Base-by-base conservation (phyloP, 2,329 filamentous ascomycete species). In the Zopfia rhizophila region DNA sequence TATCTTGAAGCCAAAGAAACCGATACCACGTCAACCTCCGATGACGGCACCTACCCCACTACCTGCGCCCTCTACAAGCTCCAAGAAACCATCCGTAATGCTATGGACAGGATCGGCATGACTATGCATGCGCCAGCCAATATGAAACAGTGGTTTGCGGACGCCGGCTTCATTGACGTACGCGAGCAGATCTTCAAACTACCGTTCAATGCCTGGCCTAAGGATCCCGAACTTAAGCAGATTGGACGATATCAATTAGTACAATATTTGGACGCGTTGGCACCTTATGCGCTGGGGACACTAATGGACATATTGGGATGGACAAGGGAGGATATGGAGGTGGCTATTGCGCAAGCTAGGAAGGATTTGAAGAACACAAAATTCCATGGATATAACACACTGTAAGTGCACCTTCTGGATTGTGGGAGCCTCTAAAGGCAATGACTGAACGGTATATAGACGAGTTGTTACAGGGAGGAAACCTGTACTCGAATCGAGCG, bases 141-240 rank as follows among this genome's bases (percentile, higher is more conserved):
- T n/a, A n/a, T 80, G 14, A 75, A 76, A 31, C 61, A 58, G 3
- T 78, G 72, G 65, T 76, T 82, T 68, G 64, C 70, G 55, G 72
- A 75, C n/a, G 73, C 77, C 3, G 81, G 81, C 0, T 83, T 81
- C 41, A 68, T 75, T 3, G 75, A 82, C 36, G 71, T 83, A 14
- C 63, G 76, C 27, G 73, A 78, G 46, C 65, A 66, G 28, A 58
- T 75, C n/a, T 69, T 68, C 46, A 82, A 81, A 61, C 69, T 82
- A 6, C 75, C 76, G 2, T 59, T 71, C 10, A 76, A 76, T 33
- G 54, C 67, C 4, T 79, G 76, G 76, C 71, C 75, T 0, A 59
- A 57, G 19, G 74, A 78, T 41, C 60, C 65, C 13, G 62, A 66
- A 6, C 45, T 75, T 10, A 75, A 68, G 27, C 47, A 61, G 3